Base-by-base conservation (phyloP, 2,329 filamentous ascomycete species). In the Alternaria consortialis region DNA sequence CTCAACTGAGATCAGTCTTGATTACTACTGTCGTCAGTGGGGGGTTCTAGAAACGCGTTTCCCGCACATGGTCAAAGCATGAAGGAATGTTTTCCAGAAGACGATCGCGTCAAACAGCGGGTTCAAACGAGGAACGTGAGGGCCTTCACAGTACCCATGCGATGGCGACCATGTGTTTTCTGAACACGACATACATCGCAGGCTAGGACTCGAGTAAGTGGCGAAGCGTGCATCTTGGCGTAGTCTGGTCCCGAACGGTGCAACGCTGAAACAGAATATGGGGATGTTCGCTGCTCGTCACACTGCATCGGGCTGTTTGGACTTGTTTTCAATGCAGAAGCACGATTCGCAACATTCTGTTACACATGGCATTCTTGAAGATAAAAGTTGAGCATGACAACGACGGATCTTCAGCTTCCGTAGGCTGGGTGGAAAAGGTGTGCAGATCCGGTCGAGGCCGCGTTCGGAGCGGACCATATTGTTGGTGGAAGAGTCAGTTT, bases 181-280 rank as follows among this genome's bases (percentile, higher is more conserved):
- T 48, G 64, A 54, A 53, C 63, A 68, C 67, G 44, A 56, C 65
- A 71, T 47, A 31, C 53, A 65, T 37, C 53, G 59, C 64, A 56
- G 56, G 60, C 53, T 57, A 51, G 58, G 50, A 53, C 46, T 71
- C 48, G 56, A 64, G 60, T 58, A 58, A 67, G 61, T 54, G 57
- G 60, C 60, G 54, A 62, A 55, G 51, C 53, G 53, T 66, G 62
- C 67, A 68, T 52, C 60, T 40, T 60, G 59, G 55, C 63, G 61
- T 65, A 67, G 46, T 64, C 39, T 59, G 55, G 58, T 64, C 66
- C 71, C 60, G 65, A 68, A 53, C 46, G 64, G 66, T 74, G 65
- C 67, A 63, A 70, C 68, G 59, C 67, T 74, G 73, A 64, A 58
- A 65, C 64, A 37, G 34, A 65, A 58, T 66, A 67, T 70, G 66